These are phyloP conservation scores for Marchantia polymorpha DNA, from an alignment of 225 moss, liverwort and hornwort genomes.

Conservation along the genomic window DNA sequence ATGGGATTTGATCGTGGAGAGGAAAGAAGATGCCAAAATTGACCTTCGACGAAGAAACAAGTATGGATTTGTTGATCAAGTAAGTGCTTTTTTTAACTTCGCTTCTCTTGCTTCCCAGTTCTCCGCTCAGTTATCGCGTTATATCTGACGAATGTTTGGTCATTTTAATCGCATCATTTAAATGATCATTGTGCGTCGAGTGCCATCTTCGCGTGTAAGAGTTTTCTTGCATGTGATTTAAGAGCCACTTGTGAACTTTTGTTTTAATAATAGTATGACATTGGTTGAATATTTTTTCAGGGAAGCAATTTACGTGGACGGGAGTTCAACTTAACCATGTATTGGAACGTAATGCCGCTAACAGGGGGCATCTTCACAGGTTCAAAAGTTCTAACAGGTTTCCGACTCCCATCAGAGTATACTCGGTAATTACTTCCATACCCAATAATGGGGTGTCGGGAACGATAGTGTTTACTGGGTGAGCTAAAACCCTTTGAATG, in stretches of 20 bases:
- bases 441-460: neutral
- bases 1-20: constrained; percentile 82
- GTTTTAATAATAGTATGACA: neutral
- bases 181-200: neutral
- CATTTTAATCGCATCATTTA: neutral
- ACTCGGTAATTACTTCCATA: constrained; percentile 21
- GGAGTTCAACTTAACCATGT: constrained; percentile 89
- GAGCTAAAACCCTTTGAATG: neutral
- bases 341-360: constrained; percentile 96
- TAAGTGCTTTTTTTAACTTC: constrained; percentile 22
- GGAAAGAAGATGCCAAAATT: constrained; percentile 76
- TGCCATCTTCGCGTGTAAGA: neutral
- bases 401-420: constrained; percentile 62
- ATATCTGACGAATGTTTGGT: neutral
- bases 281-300: constrained; percentile 28
- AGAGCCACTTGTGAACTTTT: too few species aligned
- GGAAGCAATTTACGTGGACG: constrained; percentile 73
- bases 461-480: neutral
- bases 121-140: too few species aligned
- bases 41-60: constrained; percentile 56
- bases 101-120: neutral
- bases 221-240: neutral
- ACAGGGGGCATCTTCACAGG: constrained; percentile 74
- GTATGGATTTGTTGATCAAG: constrained; percentile 74
- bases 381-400: constrained; percentile 76